Percentiles rank a stretch among this genome's conserved stretches.
phyloP scores from a whole-genome alignment of 2,329 filamentous ascomycete genomes.

The Colletotrichum tropicicola region DNA sequence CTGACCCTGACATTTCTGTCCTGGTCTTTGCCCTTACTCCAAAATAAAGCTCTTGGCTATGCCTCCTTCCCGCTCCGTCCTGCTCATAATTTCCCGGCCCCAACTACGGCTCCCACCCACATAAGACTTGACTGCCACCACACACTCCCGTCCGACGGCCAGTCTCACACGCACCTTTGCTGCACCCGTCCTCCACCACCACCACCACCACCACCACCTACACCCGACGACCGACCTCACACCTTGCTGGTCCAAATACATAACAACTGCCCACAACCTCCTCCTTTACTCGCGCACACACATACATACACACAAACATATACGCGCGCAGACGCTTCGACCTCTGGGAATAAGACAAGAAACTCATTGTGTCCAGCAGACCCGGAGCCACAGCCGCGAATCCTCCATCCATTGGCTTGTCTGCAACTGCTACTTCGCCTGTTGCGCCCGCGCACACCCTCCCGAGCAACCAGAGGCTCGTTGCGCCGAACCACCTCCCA shows the following conservation, averaged over 20 bases:
- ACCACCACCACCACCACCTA: background rate
- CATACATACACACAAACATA: background rate
- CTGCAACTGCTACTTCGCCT: constrained; percentile 23
- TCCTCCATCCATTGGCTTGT: constrained; percentile 20
- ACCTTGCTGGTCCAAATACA: constrained; percentile 6
- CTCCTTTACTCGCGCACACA: background rate
- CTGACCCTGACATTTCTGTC: constrained; percentile 27
- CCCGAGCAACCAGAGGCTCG: background rate
- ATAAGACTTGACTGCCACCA: constrained; percentile 30
- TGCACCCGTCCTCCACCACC: background rate
- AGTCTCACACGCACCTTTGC: constrained; percentile 14
- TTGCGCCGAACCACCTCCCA: constrained; percentile 25
- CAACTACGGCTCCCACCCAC: constrained; percentile 29
- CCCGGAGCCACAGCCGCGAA: background rate
- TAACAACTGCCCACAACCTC: constrained; percentile 1
- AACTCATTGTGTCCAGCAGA: constrained; percentile 6
- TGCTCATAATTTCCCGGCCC: constrained; percentile 30
- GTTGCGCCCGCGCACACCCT: constrained; percentile 25
- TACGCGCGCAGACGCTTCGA: too few species aligned
- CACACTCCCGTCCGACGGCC: constrained; percentile 14
- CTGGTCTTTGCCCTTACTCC: constrained; percentile 28
- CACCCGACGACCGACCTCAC: constrained; percentile 3
- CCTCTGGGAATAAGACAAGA: too few species aligned
- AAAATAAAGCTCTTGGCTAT: constrained; percentile 31
- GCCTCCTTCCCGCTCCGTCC: constrained; percentile 29